Percentiles rank a stretch among this genome's conserved stretches.
Conservation (phyloP, 192 early-diverging fungal species). For the Chytriomyces sp. region DNA sequence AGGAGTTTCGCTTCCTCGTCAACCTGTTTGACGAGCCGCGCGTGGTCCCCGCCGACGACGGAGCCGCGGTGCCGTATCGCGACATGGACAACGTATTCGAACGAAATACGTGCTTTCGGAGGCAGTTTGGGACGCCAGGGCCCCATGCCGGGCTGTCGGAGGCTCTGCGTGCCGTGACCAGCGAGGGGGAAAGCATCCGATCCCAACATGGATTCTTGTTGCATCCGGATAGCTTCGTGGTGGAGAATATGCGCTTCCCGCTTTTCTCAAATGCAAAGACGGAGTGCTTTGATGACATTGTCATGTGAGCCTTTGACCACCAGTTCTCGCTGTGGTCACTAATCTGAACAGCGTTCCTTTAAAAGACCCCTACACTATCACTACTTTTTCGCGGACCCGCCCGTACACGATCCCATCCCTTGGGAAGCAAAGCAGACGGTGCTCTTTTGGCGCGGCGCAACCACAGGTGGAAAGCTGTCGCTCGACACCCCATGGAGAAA, state of each 20-base stretch:
- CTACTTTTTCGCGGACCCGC: not conserved
- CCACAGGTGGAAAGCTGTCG: constrained; percentile 22
- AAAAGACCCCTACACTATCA: constrained; percentile 26
- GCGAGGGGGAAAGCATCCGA: not conserved
- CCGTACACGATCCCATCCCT: not conserved
- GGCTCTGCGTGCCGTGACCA: not conserved
- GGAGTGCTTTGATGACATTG: constrained; percentile 10
- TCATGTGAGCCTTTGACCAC: no score
- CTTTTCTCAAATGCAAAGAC: constrained; percentile 27
- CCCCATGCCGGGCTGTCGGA: no score
- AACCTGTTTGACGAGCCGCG: not conserved
- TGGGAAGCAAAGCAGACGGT: constrained; percentile 22
- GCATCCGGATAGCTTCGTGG: not conserved
- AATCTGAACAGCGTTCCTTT: no score
- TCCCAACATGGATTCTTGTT: constrained; percentile 6
- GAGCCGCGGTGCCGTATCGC: not conserved
- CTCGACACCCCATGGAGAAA: not conserved
- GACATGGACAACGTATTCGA: not conserved
- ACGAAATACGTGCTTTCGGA: not conserved
- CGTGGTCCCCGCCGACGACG: not conserved
- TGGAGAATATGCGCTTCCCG: not conserved
- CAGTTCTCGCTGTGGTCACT: no score
- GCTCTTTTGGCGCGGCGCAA: constrained; percentile 29
- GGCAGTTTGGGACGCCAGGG: no score
- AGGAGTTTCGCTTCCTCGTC: not conserved